Base-by-base conservation (phyloP, 1,284 basidiomycete species). In the Mycosarcoma mackinlayi region DNA sequence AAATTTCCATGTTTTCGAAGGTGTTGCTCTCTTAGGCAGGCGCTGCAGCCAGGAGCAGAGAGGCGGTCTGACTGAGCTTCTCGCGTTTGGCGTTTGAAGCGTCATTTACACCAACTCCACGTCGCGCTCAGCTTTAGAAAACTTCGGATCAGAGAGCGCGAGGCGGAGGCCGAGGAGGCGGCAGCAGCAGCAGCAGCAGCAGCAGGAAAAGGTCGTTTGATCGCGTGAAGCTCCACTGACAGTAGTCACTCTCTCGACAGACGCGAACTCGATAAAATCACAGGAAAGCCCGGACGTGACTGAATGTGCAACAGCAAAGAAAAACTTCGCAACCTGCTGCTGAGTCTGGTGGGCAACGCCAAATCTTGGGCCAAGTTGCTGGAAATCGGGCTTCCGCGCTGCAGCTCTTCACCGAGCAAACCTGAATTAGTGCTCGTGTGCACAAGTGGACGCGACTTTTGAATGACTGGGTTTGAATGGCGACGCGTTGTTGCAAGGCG, bases 51-150 rank as follows among this genome's bases (percentile, higher is more conserved):
- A n/a, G 7, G 4, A 41, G 37, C 11, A 38, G 24, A 24, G 14
- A n/a, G 23, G 13, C 33, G 19, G 34, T 6, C 31, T 38, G 49
- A 45, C 50, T 58, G 40, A 65, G 62, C 62, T 19, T 34, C 50
- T 60, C 47, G 52, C 62, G 62, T 57, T 41, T 42, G 13, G 39
- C 47, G 41, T 44, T 48, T 21, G 24, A 19, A 24, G 27, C 21
- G 27, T 45, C 55, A 49, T 57, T 57, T 57, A 57, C 55, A 57
- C 55, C 55, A 50, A 57, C 55, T 49, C 55, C 55, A 50, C 46
- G 55, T 49, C 55, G 55, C 55, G 55, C 55, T 57, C 46, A 21
- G 46, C 5, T 19, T 19, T 4, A 21, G 6, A 16, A 35, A 35
- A 35, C 33, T 13, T 34, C 33, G 16, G 16, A 16, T 6, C 11